Evolutionary conservation across 192 early-diverging fungal genomes (phyloP).

Genomic region (Jimgerdemannia flammicorona): DNA sequence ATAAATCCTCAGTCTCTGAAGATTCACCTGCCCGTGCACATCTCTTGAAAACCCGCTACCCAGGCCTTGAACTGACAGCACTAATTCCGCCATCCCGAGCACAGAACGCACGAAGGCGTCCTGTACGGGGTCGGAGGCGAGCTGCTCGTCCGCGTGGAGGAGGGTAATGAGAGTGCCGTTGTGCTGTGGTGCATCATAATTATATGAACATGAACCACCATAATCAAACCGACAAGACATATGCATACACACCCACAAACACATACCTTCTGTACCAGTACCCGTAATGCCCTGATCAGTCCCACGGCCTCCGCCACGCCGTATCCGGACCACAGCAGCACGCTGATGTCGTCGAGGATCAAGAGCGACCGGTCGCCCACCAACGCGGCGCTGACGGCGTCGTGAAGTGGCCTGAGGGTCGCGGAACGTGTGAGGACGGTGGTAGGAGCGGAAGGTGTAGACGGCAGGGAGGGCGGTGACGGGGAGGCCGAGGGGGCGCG

Average conservation of each 20-base stretch:
- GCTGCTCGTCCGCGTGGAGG: constrained; percentile 48
- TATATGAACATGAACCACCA: not conserved
- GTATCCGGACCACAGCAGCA: constrained; percentile 45
- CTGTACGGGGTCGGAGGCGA: constrained; percentile 36
- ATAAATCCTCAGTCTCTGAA: not conserved
- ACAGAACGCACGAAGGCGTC: constrained; percentile 48
- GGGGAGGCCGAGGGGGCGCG: constrained; percentile 29
- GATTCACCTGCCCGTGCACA: constrained; percentile 48
- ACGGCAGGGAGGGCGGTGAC: constrained; percentile 19
- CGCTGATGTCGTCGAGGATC: constrained; percentile 53
- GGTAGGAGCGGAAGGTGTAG: constrained; percentile 20
- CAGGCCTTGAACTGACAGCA: constrained; percentile 44
- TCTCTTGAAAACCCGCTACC: constrained; percentile 52
- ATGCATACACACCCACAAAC: not conserved
- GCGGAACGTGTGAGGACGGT: constrained; percentile 4
- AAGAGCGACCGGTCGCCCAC: constrained; percentile 29
- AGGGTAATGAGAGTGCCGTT: constrained; percentile 47
- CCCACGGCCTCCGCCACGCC: constrained; percentile 25
- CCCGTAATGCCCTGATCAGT: constrained; percentile 39
- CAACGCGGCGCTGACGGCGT: constrained; percentile 14
- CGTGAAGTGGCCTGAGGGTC: constrained; percentile 37
- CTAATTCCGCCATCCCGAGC: constrained; percentile 40
- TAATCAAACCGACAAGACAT: not conserved
- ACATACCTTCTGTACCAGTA: constrained; percentile 35
- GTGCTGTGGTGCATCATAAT: constrained; percentile 8